Conservation (phyloP, 139 green algal genomes). For the Choricystis sp. region DNA sequence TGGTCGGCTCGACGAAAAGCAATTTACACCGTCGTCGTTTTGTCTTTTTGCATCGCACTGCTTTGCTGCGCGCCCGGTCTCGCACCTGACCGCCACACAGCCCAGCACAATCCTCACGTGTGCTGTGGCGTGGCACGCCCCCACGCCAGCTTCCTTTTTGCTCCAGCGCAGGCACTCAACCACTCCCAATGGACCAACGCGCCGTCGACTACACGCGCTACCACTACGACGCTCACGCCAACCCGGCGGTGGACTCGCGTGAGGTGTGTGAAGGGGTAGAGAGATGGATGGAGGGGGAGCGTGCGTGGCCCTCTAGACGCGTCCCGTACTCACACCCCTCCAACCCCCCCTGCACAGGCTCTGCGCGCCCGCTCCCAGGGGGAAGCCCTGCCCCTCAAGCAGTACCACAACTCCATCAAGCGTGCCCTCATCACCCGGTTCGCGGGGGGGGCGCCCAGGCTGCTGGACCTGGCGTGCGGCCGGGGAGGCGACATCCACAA, state of each 20-base stretch:
- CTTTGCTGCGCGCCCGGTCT: no score
- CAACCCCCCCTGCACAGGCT: slow-evolving; percentile 28
- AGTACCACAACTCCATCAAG: slow-evolving; percentile 87
- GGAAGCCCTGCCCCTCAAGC: slow-evolving; percentile 48
- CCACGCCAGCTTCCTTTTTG: no score
- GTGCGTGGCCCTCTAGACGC: not conserved
- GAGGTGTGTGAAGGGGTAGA: not conserved
- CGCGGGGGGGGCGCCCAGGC: slow-evolving; percentile 22
- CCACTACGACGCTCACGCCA: slow-evolving; percentile 28
- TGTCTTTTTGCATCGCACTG: no score
- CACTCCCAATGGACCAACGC: slow-evolving; percentile 12
- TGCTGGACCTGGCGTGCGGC: slow-evolving; percentile 81
- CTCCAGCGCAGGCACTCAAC: no score
- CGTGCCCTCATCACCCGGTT: slow-evolving; percentile 61
- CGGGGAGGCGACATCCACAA: slow-evolving; percentile 78
- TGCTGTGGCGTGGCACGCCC: no score
- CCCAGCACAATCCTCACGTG: no score
- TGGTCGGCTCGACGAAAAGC: no score
- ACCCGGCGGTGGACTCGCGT: slow-evolving; percentile 6
- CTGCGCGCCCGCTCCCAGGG: slow-evolving; percentile 35
- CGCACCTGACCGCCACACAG: no score
- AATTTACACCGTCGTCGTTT: no score
- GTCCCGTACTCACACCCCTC: not conserved
- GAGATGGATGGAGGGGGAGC: not conserved
- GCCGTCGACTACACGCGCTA: slow-evolving; percentile 23